Evolutionary conservation across 2,329 filamentous ascomycete genomes (phyloP).

Genomic region (Penicillium sp.): DNA sequence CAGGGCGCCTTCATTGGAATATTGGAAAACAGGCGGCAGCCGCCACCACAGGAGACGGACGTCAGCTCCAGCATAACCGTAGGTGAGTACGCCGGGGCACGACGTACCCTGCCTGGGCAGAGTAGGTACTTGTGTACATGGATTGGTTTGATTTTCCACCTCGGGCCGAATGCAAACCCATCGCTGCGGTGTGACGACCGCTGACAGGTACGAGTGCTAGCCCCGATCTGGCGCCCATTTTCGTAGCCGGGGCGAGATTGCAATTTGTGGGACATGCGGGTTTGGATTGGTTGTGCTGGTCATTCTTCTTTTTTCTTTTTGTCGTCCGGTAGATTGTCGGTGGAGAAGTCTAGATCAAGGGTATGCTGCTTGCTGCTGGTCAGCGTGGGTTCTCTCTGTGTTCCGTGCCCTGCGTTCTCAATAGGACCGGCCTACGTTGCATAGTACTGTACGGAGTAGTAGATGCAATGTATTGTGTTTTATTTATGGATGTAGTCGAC

Average conservation of each 20-base stretch:
- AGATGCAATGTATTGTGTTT: not conserved
- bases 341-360: not conserved
- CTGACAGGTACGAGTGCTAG: conserved; percentile 20
- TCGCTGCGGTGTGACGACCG: conserved; percentile 21
- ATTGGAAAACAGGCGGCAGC: conserved; percentile 1
- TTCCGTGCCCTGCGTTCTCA: conserved; percentile 11
- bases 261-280: conserved; percentile 18
- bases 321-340: not conserved
- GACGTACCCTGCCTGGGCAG: not conserved
- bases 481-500: conserved; percentile 6
- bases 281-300: not conserved
- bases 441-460: not conserved
- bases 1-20: not conserved
- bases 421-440: not conserved
- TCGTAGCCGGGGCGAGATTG: conserved; percentile 14
- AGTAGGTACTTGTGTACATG: conserved; percentile 5
- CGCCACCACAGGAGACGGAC: conserved; percentile 11
- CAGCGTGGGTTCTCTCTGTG: not conserved
- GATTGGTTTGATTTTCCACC: conserved; percentile 14
- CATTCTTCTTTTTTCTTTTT: not conserved
- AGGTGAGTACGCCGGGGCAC: not conserved
- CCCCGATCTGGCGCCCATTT: conserved; percentile 15
- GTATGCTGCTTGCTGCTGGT: not conserved
- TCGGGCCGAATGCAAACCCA: conserved; percentile 19
- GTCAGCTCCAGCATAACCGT: conserved; percentile 13